These are phyloP conservation scores for Botrytis pseudocinerea DNA, from an alignment of 2,329 filamentous ascomycete genomes.

Conservation along the genomic window DNA sequence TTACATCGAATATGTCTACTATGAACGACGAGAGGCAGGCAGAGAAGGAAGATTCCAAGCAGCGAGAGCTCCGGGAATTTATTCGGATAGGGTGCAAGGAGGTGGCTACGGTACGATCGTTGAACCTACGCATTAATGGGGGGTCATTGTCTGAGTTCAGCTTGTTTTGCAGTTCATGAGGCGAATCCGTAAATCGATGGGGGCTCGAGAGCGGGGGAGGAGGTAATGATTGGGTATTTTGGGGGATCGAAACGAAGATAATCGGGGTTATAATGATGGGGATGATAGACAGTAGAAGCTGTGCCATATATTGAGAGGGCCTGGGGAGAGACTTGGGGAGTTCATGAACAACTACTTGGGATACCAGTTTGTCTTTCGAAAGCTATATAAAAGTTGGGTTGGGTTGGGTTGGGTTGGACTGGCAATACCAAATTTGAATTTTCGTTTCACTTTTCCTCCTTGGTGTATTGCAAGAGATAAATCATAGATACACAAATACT, in stretches of 20 bases:
- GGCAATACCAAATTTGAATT: constrained; percentile 1
- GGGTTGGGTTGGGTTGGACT: background rate
- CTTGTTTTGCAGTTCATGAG: constrained; percentile 19
- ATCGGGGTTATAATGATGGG: background rate
- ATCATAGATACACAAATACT: background rate
- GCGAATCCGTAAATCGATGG: constrained; percentile 6
- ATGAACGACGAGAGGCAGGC: constrained; percentile 66
- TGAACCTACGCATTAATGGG: constrained; percentile 29
- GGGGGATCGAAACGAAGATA: background rate
- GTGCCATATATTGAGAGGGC: background rate
- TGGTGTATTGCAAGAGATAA: background rate
- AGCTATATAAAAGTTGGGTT: background rate
- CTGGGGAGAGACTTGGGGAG: background rate
- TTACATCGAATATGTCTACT: constrained; percentile 72
- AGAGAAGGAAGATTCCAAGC: constrained; percentile 56
- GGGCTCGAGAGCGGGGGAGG: background rate
- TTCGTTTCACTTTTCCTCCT: background rate
- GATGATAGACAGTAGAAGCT: background rate
- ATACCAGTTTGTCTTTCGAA: constrained; percentile 4
- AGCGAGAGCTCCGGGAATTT: constrained; percentile 65
- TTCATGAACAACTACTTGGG: background rate
- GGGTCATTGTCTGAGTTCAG: constrained; percentile 16
- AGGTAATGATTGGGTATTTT: background rate
- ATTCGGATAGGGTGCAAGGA: constrained; percentile 69
- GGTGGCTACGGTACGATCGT: constrained; percentile 60